Base-by-base conservation (phyloP, 2,329 filamentous ascomycete genomes). In the Nemania sp. region DNA sequence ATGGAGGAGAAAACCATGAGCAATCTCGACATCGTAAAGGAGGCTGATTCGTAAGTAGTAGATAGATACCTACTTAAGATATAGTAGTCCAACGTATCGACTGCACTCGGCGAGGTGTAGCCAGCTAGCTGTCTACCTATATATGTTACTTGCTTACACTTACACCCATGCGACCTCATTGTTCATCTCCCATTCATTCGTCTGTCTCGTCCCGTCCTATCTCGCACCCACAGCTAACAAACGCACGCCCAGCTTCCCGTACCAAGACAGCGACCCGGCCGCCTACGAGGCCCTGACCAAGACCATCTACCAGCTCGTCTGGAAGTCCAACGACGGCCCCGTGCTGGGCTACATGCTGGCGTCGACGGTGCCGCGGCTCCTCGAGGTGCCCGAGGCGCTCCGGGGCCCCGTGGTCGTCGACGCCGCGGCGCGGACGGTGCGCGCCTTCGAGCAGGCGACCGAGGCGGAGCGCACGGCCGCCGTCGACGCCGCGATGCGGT, bases 201-300 rank as follows among this genome's bases (percentile, higher is more conserved):
- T n/a, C n/a, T n/a, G n/a, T n/a, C n/a, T n/a, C n/a, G n/a, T n/a
- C n/a, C n/a, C n/a, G n/a, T n/a, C 15, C 15, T 15, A 40, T 40
- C 6, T n/a, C 39, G 2, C 11, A 43, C 5, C n/a, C 15, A 12
- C 48, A 51, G 53, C 51, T 53, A 49, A 56, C 56, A 46, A 3
- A 40, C 43, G 25, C 25, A 49, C 39, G 32, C 57, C 48, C 69
- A 94, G 90, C 70, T 96, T 96, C 71, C 92, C 92, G 1, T 91
- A 96, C 76, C 81, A 83, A 57, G 81, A 88, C 57, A 81, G 80
- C 56, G 79, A 88, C 65, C 82, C 85, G 10, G 73, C 82, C 59
- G 78, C 79, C 52, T 86, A 89, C 74, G 77, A 81, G 46, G 74
- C 78, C 45, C 76, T 84, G 63, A 76, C 85, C 60, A 83, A 87